Evolutionary conservation across 495 filamentous ascomycete genomes (phyloP).

Genomic region (Neurospora sp.): DNA sequence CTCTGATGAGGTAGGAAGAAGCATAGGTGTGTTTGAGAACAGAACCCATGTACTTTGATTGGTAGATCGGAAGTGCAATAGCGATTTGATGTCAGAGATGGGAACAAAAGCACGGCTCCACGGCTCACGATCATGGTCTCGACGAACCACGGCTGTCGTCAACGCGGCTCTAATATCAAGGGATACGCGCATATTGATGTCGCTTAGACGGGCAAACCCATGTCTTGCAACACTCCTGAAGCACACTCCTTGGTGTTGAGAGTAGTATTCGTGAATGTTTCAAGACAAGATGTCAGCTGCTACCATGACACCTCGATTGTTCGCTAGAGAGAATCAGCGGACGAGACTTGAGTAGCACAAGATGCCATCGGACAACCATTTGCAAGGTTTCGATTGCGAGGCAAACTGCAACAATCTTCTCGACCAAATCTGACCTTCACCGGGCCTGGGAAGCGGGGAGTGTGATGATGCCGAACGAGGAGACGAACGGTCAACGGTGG

Average conservation of each 20-base stretch:
- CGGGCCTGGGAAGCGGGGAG: background rate
- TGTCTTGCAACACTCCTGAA: conserved; percentile 41
- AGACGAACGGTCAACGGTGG: background rate
- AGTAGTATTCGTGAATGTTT: background rate
- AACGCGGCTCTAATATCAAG: background rate
- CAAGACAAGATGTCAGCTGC: background rate
- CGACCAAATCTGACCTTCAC: background rate
- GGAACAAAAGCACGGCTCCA: background rate
- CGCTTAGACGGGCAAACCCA: conserved; percentile 20
- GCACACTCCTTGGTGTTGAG: conserved; percentile 16
- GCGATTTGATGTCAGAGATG: background rate
- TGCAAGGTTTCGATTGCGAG: no score
- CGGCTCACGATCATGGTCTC: no score
- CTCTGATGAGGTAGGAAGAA: background rate
- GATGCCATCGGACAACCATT: no score
- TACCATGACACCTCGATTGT: background rate
- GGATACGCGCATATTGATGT: background rate
- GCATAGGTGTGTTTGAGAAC: background rate
- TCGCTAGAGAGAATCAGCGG: background rate
- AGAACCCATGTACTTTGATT: background rate
- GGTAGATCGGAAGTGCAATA: background rate
- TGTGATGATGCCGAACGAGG: background rate
- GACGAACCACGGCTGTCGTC: background rate
- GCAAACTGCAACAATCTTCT: background rate
- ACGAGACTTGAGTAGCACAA: background rate